These are phyloP conservation scores for Hymenochaete sp. DNA, from an alignment of 1,284 basidiomycete genomes.

Conservation along the genomic window DNA sequence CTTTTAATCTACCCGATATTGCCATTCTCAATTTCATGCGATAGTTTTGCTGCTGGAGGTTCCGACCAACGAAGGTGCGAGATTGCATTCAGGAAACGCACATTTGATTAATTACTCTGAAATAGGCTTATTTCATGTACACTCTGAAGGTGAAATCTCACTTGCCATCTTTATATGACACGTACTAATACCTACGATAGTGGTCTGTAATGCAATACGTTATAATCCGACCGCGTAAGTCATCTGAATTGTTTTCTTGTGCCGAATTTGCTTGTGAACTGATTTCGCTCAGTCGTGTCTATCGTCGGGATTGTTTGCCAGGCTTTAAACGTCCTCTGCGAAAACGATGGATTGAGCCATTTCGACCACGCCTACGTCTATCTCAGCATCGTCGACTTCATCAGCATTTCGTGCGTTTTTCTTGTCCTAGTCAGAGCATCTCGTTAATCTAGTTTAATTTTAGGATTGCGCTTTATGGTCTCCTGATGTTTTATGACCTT, in stretches of 20 bases:
- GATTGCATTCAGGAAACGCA: conserved; percentile 9
- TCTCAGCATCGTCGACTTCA: conserved; percentile 60
- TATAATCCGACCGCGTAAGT: conserved; percentile 61
- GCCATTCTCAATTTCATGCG: neutral
- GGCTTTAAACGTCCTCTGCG: conserved; percentile 57
- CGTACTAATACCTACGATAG: conserved; percentile 27
- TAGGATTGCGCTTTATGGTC: conserved; percentile 71
- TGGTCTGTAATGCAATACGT: conserved; percentile 82
- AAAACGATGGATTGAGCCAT: conserved; percentile 48
- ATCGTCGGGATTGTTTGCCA: conserved; percentile 73
- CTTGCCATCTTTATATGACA: neutral
- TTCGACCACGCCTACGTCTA: conserved; percentile 57
- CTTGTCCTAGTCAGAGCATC: neutral
- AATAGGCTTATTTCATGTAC: conserved; percentile 78
- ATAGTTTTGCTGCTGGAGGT: conserved; percentile 68
- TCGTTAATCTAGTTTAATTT: neutral
- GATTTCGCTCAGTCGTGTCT: conserved; percentile 34
- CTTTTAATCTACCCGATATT: neutral
- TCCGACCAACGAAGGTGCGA: conserved; percentile 67
- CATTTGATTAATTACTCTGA: conserved; percentile 3
- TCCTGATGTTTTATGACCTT: conserved; percentile 75
- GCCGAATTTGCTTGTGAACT: conserved; percentile 1
- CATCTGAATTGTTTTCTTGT: neutral
- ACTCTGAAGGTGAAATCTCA: conserved; percentile 54
- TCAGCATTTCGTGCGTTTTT: conserved; percentile 60